Base-by-base conservation (phyloP, 768 basidiomycete genomes). In the Rhodosporidiobolus sp. region DNA sequence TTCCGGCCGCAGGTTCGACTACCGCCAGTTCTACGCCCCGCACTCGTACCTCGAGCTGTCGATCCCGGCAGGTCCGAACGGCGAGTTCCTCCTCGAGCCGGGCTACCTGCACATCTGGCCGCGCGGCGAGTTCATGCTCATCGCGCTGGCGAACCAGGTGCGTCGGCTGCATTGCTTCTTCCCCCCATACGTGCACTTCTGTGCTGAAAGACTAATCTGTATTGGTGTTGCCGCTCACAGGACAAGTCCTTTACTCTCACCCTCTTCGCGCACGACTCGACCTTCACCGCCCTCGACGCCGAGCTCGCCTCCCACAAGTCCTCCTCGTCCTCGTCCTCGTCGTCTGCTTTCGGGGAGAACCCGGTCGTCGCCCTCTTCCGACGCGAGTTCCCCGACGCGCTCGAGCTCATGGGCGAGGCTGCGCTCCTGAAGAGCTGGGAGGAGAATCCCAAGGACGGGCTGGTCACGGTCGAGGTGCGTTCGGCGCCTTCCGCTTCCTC, bases 91-190 rank as follows among this genome's bases (percentile, higher is more conserved):
- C 69, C 88, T 99, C 81, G 92, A 94, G 85, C 90, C 91, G 78
- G 90, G 90, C 82, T 91, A 98, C 82, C 88, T 99, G 77, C 95
- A 99, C 83, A 97, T 99, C 79, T 99, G 95, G 95, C 96, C 95
- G 76, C 90, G 95, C 80, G 91, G 94, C 82, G 92, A 93, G 58
- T 98, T 98, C 85, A 99, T 99, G 95, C 87, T 99, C 78, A 97
- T 99, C 79, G 95, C 93, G 30, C 88, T 99, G 68, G 94, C 95
- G 76, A 99, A 99, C 85, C 89, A 91, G 86, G 95, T 95, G 83
- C 83, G 83, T 80, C 70, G 63, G n/a, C n/a, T n/a, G n/a, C n/a
- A n/a, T n/a, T n/a, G 70, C 79, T 43, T 64, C 74, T 76, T 19
- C 73, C 71, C 76, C 56, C 65, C 70, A 66, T 64, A 80, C 79